Evolutionary conservation across 345 rosid genomes (phyloP), one percentile per base, ranked within the genome.

Genomic region (Citrus inodora): DNA sequence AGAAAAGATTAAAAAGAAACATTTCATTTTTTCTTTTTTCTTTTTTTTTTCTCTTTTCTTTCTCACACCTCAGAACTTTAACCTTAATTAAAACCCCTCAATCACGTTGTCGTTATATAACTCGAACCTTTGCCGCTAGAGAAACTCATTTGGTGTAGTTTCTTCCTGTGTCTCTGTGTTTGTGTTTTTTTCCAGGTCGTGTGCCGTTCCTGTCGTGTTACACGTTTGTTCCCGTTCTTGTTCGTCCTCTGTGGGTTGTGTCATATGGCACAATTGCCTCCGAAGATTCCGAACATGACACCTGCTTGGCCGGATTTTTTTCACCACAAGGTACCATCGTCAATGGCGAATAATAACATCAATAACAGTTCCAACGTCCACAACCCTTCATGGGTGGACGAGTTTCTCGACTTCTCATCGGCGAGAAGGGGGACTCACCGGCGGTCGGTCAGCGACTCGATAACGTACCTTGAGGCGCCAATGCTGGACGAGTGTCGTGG

Each of bases 211-310:
- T 38, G 10, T 40, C 46, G 46, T 40, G 1, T 13, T 30, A 3
- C 22, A 1, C 4, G 13, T 17, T 5, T 37, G 9, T 9, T 40
- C 25, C 1, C 3, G 6, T 58, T 21, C 28, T 28, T 2, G 32
- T n/a, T 38, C 1, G 3, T 42, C 19, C 1, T 21, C 56, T 38
- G n/a, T 3, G 32, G 35, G 14, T 11, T 30, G 24, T 30, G 4
- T 56, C 28, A 58, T 65, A 92, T 93, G 98, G 97, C 98, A 73
- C 98, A 95, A 77, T 84, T 95, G 80, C 98, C 98, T 67, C 98
- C 98, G 4, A 95, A 95, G 84, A 89, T 93, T 87, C 98, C 97
- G 4, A 91, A 82, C 85, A 82, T 89, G 89, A 55, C 85, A 28
- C 83, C 93, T 6, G 85, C 83, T 82, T 94, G 98, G 98, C 90